These are phyloP conservation scores for Kwoniella dejecticola DNA, from an alignment of 768 basidiomycete genomes.

Conservation along the genomic window DNA sequence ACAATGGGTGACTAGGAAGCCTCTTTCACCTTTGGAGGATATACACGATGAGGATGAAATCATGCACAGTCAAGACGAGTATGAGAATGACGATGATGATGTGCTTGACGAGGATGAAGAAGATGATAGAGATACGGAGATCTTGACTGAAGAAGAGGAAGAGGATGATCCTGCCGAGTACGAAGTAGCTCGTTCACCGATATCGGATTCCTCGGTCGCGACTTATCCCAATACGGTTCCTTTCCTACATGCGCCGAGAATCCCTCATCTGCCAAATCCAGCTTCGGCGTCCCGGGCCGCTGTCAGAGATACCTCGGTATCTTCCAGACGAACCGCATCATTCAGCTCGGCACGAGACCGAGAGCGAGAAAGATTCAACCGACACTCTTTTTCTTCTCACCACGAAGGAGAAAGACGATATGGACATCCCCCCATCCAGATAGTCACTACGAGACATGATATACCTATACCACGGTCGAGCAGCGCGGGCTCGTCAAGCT, in stretches of 20 bases:
- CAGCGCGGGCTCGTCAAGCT: conserved; percentile 6
- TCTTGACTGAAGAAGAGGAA: conserved; percentile 18
- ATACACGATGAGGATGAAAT: neutral
- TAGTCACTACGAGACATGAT: conserved; percentile 22
- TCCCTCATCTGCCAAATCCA: conserved; percentile 32
- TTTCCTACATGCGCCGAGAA: conserved; percentile 42
- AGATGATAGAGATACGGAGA: conserved; percentile 22
- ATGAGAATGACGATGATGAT: conserved; percentile 17
- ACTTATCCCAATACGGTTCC: conserved; percentile 53
- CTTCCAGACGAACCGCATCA: conserved; percentile 15
- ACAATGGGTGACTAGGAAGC: conserved; percentile 14
- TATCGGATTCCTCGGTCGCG: conserved; percentile 29
- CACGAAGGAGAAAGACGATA: neutral
- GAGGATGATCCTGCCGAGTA: conserved; percentile 11
- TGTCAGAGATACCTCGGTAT: conserved; percentile 1
- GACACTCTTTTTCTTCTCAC: conserved; percentile 21
- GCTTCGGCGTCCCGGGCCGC: neutral
- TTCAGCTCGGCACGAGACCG: conserved; percentile 9
- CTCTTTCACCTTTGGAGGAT: neutral
- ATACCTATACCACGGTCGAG: neutral
- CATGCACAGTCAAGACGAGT: neutral
- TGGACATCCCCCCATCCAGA: conserved; percentile 22
- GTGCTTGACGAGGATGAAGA: neutral
- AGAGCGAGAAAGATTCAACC: neutral
- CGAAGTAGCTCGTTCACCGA: conserved; percentile 13